Evolutionary conservation across 2,329 filamentous ascomycete species (phyloP), one percentile per base, ranked within the genome.

Genomic region (Truncatella angustata): DNA sequence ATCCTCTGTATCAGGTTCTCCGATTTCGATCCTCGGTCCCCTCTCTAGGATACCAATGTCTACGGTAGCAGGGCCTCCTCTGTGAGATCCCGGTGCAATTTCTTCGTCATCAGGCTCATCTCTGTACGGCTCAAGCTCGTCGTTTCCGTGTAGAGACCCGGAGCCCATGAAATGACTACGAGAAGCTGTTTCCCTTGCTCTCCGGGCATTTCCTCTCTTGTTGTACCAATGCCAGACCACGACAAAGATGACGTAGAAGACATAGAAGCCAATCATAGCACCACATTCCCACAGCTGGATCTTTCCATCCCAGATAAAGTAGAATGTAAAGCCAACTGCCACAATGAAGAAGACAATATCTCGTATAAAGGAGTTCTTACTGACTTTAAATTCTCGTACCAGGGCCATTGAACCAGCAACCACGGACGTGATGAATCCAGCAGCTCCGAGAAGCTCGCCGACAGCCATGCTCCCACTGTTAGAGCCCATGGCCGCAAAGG

Each of bases 321-420:
- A 74, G 81, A 97, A 89, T 65, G 89, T 91, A 70, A 97, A 97
- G 54, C 80, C 80, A 14, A 94, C 87, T 1, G 94, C 90, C 11
- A 90, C 78, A 52, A 95, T 88, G 68, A 99, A 99, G 74, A 97
- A 99, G 53, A 85, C 81, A 10, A 97, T 88, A 65, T 99, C 94
- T 58, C 94, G 82, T 20, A 97, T 81, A 66, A 97, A 99, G 32
- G 91, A 94, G 69, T 88, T 90, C 62, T 86, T 87, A 49, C 90
- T 89, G 49, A 99, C 94, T 59, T 87, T 88, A 70, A 99, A 99
- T 50, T 96, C 94, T 57, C 90, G 82, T n/a, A 97, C 92, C 51
- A 99, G 73, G 12, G 93, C 94, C 94, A 99, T 99, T 51, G 91
- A 96, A 14, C 94, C 94, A 4, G 93, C 91, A 30, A 99, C 94